These are phyloP conservation scores for Calonectria fujianensis DNA, from an alignment of 2,329 filamentous ascomycete genomes.

Conservation along the genomic window DNA sequence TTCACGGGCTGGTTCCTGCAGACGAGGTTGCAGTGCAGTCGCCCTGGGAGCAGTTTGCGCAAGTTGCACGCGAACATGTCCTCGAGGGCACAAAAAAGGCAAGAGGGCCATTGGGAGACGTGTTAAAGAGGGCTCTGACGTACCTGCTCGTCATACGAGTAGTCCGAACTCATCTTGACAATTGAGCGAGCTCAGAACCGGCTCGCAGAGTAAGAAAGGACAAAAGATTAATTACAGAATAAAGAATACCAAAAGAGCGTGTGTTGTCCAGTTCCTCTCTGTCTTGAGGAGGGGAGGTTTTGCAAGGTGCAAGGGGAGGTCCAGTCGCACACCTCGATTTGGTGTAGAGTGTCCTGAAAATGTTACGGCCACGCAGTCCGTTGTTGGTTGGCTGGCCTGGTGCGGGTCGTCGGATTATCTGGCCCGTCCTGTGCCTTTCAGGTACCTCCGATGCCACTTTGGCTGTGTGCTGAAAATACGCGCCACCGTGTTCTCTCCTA, in stretches of 20 bases:
- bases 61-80: constrained; percentile 15
- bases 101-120: background rate
- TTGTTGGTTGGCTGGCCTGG: constrained; percentile 44
- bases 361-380: constrained; percentile 58
- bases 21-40: background rate
- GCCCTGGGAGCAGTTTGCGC: constrained; percentile 16
- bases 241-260: constrained; percentile 43
- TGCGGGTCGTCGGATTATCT: constrained; percentile 60
- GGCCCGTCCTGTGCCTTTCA: constrained; percentile 54
- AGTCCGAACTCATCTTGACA: constrained; percentile 90
- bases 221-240: constrained; percentile 30
- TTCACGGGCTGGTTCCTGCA: background rate
- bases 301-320: constrained; percentile 37
- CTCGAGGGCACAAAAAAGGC: constrained; percentile 11
- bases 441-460: constrained; percentile 25
- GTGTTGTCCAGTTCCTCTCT: constrained; percentile 29
- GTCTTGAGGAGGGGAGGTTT: constrained; percentile 25
- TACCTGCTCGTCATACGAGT: constrained; percentile 97
- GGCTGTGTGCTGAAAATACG: constrained; percentile 42
- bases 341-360: constrained; percentile 51
- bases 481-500: constrained; percentile 61
- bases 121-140: constrained; percentile 43
- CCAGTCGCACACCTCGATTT: constrained; percentile 38
- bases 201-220: constrained; percentile 50
- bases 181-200: constrained; percentile 60